Evolutionary conservation across 2,329 filamentous ascomycete species (phyloP).

Genomic region (Calonectria pseudoturangicola): DNA sequence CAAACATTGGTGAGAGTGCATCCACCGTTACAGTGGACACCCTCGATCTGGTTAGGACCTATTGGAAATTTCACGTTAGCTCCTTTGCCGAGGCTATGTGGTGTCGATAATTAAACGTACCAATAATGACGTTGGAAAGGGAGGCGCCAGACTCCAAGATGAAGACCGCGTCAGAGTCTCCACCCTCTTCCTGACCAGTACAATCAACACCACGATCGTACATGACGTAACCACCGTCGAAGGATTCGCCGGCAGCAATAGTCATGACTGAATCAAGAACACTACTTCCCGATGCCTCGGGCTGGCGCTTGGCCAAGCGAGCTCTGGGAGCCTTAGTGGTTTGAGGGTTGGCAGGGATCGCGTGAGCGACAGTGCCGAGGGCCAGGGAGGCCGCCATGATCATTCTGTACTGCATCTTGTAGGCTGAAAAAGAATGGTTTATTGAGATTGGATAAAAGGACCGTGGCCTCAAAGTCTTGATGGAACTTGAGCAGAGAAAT

Average conservation of each 20-base stretch:
- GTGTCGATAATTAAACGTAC: constrained; percentile 42
- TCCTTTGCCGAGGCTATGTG: background rate
- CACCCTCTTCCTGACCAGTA: constrained; percentile 54
- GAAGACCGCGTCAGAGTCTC: constrained; percentile 65
- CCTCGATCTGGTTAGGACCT: constrained; percentile 64
- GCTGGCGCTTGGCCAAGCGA: constrained; percentile 47
- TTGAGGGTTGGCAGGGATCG: constrained; percentile 48
- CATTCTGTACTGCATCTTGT: constrained; percentile 55
- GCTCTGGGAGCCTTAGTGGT: constrained; percentile 46
- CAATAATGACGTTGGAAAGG: constrained; percentile 68
- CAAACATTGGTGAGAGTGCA: constrained; percentile 67
- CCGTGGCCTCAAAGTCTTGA: constrained; percentile 49
- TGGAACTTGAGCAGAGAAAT: constrained; percentile 42
- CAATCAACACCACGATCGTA: constrained; percentile 55
- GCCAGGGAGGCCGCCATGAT: constrained; percentile 52
- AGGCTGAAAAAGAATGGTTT: background rate
- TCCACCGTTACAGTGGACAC: constrained; percentile 66
- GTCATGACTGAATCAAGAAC: constrained; percentile 53
- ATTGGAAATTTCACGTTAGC: background rate
- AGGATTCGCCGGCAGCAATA: constrained; percentile 53
- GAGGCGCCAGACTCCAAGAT: constrained; percentile 63
- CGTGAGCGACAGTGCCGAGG: constrained; percentile 46
- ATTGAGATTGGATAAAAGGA: constrained; percentile 16
- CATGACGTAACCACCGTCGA: constrained; percentile 55
- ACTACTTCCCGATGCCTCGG: constrained; percentile 45